A percentile compares a stretch with the other conserved stretches of the same genome.
These are phyloP conservation scores for Cryptococcus sp. DNA, from an alignment of 1,284 basidiomycete species.

Conservation along the genomic window DNA sequence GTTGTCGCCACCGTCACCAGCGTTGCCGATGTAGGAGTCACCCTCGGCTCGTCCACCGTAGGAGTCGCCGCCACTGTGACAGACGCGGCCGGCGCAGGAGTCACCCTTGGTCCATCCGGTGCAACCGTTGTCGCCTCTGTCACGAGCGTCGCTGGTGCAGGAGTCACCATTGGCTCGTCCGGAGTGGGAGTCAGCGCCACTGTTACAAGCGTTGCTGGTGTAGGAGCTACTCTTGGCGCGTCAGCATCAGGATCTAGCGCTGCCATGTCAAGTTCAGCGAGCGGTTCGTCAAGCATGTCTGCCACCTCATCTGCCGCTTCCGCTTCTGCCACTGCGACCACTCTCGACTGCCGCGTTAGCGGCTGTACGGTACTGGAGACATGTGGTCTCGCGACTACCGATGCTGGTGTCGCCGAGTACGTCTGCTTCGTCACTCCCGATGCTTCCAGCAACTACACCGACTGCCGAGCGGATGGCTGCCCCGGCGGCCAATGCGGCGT, in stretches of 20 bases:
- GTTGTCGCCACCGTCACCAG: neutral
- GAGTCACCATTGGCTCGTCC: neutral
- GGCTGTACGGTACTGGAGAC: neutral
- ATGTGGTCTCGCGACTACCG: slow-evolving; percentile 1
- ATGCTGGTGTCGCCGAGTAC: too few relatives aligned
- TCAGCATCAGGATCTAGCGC: neutral
- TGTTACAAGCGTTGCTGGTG: too few relatives aligned
- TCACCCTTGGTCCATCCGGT: neutral
- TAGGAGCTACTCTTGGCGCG: neutral
- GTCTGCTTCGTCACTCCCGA: slow-evolving; percentile 3
- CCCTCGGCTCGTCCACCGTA: neutral
- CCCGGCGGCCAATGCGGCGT: slow-evolving; percentile 3
- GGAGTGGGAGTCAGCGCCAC: neutral
- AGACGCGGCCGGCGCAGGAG: neutral
- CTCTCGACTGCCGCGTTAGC: neutral
- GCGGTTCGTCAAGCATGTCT: neutral
- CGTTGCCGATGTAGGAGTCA: neutral
- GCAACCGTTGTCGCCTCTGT: neutral
- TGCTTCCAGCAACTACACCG: neutral
- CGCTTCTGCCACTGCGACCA: neutral
- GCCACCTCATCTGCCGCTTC: neutral
- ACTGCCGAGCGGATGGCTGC: slow-evolving; percentile 1
- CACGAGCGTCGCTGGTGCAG: neutral
- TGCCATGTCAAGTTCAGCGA: neutral
- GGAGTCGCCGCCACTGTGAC: neutral